Percentiles rank a stretch among this genome's conserved stretches.
Conservation (phyloP, 2,329 filamentous ascomycete species). For the Rutstroemia sp. region DNA sequence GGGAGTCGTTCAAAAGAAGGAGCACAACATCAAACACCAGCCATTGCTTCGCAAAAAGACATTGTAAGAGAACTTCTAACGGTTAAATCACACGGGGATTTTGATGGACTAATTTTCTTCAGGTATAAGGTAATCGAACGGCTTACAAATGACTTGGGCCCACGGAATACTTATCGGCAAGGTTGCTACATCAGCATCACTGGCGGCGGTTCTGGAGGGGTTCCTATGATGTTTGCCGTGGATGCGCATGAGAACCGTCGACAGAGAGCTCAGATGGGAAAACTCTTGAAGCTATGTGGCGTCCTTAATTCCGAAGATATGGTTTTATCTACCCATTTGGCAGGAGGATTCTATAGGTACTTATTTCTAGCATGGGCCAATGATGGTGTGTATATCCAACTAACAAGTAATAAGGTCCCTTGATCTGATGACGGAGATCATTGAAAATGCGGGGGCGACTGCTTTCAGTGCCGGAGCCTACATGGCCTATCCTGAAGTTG, state of each 20-base stretch:
- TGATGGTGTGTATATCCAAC: not conserved
- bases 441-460: not conserved
- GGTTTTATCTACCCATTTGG: not conserved
- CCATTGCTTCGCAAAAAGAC: not conserved
- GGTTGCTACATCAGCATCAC: not conserved
- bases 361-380: not conserved
- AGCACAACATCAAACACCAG: not conserved
- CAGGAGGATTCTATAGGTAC: constrained; percentile 1
- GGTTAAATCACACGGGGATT: not conserved
- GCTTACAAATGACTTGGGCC: not conserved
- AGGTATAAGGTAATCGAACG: not conserved
- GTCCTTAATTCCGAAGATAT: not conserved
- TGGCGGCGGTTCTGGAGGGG: not conserved
- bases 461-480: not conserved
- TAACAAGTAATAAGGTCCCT: not conserved
- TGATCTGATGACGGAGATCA: not conserved
- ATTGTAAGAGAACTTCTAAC: not conserved
- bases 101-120: not conserved
- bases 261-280: not conserved
- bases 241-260: not conserved
- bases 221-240: constrained; percentile 1
- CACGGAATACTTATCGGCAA: not conserved
- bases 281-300: not conserved
- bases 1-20: not conserved
- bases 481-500: not conserved